Evolutionary conservation across 805 yeast genomes (phyloP).

Genomic region (Huiozyma sinensis): DNA sequence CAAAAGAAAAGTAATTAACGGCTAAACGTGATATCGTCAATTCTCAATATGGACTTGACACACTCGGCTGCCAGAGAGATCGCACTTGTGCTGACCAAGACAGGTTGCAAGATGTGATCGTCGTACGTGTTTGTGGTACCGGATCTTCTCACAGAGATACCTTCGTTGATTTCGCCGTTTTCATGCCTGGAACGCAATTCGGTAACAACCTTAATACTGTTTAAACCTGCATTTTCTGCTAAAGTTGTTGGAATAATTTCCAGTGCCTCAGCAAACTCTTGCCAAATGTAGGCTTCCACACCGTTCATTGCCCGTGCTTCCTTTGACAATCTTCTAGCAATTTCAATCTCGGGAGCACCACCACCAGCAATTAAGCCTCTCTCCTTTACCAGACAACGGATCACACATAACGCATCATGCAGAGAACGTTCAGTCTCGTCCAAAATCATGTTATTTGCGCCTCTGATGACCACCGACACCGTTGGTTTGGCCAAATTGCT

Average conservation of each 20-base stretch:
- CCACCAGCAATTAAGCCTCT: conserved; percentile 95
- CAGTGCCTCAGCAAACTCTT: conserved; percentile 82
- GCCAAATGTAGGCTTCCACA: conserved; percentile 82
- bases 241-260: conserved; percentile 89
- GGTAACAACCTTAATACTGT: conserved; percentile 83
- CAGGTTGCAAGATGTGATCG: conserved; percentile 95
- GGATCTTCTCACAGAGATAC: conserved; percentile 87
- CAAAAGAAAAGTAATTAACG: conserved; percentile 33
- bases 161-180: conserved; percentile 85
- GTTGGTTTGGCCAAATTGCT: conserved; percentile 35
- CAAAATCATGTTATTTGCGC: conserved; percentile 80
- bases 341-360: conserved; percentile 95
- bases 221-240: conserved; percentile 92
- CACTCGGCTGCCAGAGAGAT: conserved; percentile 92
- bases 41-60: conserved; percentile 89
- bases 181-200: conserved; percentile 88
- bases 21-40: conserved; percentile 93
- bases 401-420: conserved; percentile 95
- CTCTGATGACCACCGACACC: conserved; percentile 86
- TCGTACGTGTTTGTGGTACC: conserved; percentile 85
- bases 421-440: conserved; percentile 96
- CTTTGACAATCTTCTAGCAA: conserved; percentile 58
- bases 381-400: conserved; percentile 80
- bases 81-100: conserved; percentile 88
- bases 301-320: conserved; percentile 71